Conservation (phyloP, 31 red algal species). For the Bonnemaisonia californica region DNA sequence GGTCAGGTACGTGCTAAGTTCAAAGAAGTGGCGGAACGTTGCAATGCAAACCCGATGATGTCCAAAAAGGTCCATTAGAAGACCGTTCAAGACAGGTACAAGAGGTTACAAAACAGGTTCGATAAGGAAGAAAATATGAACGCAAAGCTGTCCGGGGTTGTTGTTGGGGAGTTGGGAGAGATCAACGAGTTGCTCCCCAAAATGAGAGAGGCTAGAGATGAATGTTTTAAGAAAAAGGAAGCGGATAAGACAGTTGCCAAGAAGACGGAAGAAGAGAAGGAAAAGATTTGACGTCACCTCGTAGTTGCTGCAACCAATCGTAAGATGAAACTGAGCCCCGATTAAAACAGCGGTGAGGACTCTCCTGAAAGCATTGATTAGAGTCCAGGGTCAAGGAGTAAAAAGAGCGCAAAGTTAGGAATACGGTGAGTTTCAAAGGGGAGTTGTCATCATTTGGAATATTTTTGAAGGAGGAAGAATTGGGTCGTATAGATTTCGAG, state of each 20-base stretch:
- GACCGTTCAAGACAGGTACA: conserved; percentile 32
- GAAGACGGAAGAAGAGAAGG: conserved; percentile 20
- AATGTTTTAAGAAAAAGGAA: conserved; percentile 1
- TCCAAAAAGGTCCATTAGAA: conserved; percentile 5
- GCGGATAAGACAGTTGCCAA: not conserved
- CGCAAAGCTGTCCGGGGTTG: conserved; percentile 6
- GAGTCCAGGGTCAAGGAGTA: not conserved
- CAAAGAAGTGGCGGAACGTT: too few relatives aligned
- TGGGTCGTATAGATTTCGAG: conserved; percentile 14
- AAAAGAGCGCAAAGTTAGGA: not conserved
- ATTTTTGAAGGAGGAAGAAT: conserved; percentile 10
- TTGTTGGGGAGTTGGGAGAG: conserved; percentile 23
- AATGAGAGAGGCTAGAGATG: conserved; percentile 29
- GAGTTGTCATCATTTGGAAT: not conserved
- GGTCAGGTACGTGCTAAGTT: too few relatives aligned
- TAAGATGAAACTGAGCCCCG: not conserved
- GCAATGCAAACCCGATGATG: conserved; percentile 11
- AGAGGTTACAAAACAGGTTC: conserved; percentile 22
- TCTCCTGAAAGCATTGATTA: not conserved
- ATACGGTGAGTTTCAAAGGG: not conserved
- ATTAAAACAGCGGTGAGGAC: not conserved
- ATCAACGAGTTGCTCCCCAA: conserved; percentile 26
- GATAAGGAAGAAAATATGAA: conserved; percentile 3
- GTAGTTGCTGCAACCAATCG: not conserved
- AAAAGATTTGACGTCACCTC: not conserved